phyloP scores from a whole-genome alignment of 108 stramenopile species.

The Skeletonema costatum region DNA sequence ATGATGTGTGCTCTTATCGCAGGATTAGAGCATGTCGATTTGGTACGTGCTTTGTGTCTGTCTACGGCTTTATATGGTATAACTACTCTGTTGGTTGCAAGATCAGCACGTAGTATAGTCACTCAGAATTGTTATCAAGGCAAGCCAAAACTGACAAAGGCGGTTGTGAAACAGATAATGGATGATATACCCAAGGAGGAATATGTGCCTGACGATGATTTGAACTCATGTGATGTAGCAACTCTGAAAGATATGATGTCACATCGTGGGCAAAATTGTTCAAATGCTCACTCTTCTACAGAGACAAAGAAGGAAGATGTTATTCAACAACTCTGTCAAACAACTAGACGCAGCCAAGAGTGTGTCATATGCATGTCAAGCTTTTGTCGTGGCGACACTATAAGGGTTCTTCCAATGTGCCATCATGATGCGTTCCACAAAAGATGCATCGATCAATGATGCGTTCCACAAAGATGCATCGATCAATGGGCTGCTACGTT shows the following conservation, averaged over 20 bases:
- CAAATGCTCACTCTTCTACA: neutral
- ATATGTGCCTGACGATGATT: constrained; percentile 42
- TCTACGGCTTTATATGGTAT: constrained; percentile 30
- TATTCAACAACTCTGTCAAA: constrained; percentile 15
- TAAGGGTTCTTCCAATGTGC: constrained; percentile 55
- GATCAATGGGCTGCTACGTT: constrained; percentile 66
- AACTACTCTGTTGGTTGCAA: constrained; percentile 38
- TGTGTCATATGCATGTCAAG: constrained; percentile 59
- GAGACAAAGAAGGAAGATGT: constrained; percentile 32
- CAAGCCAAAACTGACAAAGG: constrained; percentile 14
- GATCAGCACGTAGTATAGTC: constrained; percentile 18
- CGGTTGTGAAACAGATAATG: constrained; percentile 22
- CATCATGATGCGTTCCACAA: constrained; percentile 65
- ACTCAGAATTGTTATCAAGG: neutral
- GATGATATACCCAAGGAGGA: constrained; percentile 46
- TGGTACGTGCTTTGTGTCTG: constrained; percentile 17
- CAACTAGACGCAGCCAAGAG: constrained; percentile 46
- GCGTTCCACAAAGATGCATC: constrained; percentile 59
- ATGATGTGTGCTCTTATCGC: constrained; percentile 39
- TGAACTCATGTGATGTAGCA: constrained; percentile 17
- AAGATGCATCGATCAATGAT: constrained; percentile 63
- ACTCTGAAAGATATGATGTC: constrained; percentile 46
- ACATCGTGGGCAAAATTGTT: constrained; percentile 18
- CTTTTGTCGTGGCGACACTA: constrained; percentile 30
- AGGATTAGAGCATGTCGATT: constrained; percentile 27